Conservation (phyloP, 805 yeast species). For the Scheffersomyces stipitis region DNA sequence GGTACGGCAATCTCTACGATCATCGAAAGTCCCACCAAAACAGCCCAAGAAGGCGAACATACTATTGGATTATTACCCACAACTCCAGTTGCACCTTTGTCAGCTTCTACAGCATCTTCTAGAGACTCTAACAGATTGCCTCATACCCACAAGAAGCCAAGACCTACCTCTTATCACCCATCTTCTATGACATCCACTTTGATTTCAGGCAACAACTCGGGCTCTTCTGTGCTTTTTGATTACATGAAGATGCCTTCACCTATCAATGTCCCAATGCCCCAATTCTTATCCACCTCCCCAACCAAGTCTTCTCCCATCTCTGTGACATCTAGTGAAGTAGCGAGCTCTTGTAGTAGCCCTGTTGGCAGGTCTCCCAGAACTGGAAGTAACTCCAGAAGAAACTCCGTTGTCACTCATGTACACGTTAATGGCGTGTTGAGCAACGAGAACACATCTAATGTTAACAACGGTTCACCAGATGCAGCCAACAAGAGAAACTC, state of each 20-base stretch:
- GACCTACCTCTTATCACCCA: slow-evolving; percentile 87
- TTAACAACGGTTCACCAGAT: slow-evolving; percentile 12
- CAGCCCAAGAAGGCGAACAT: slow-evolving; percentile 18
- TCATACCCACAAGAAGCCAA: slow-evolving; percentile 56
- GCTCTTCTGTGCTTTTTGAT: slow-evolving; percentile 26
- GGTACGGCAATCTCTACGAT: slow-evolving; percentile 46
- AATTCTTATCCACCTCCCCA: slow-evolving; percentile 41
- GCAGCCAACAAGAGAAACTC: slow-evolving; percentile 34
- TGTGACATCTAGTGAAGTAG: slow-evolving; percentile 12
- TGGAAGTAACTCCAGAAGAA: slow-evolving; percentile 24
- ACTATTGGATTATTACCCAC: slow-evolving; percentile 2
- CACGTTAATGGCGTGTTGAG: slow-evolving; percentile 45
- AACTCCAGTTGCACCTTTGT: slow-evolving; percentile 2
- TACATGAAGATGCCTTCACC: slow-evolving; percentile 36
- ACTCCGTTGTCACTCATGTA: slow-evolving; percentile 43
- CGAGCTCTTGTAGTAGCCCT: slow-evolving; percentile 11
- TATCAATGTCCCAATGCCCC: slow-evolving; percentile 28
- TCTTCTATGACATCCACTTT: slow-evolving; percentile 43
- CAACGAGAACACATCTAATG: slow-evolving; percentile 10
- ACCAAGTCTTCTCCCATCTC: slow-evolving; percentile 30
- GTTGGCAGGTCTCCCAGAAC: slow-evolving; percentile 5
- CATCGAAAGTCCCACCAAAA: slow-evolving; percentile 41
- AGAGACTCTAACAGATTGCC: slow-evolving; percentile 37
- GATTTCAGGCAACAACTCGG: slow-evolving; percentile 11
- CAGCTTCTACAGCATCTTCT: slow-evolving; percentile 9